Evolutionary conservation across 2,329 filamentous ascomycete species (phyloP), one percentile per base, ranked within the genome.

Genomic region (Monilinia fructigena): DNA sequence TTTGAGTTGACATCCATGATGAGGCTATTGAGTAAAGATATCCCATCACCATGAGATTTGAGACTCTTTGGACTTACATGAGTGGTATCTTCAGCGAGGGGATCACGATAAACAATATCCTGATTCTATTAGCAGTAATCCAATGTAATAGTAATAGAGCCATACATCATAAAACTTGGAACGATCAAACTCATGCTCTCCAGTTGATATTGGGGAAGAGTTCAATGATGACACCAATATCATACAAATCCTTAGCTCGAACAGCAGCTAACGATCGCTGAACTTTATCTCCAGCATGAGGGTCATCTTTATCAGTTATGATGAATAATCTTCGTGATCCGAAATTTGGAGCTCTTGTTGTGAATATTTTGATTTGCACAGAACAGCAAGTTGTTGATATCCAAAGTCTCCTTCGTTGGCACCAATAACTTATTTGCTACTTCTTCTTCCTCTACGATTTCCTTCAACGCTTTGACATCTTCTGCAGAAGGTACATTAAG

Each of bases 351-450:
- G 95, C 93, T 76, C 91, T 96, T 3, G 92, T 97, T 1, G 93
- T 97, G 76, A 99, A 97, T 62, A 98, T 91, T 75, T 75, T 97
- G 93, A 71, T 98, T 98, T 48, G 93, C 94, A 73, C 93, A 96
- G 76, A 97, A 97, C 1, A 99, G 82, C 2, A 99, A 84, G 73
- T 93, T 96, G 12, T 91, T 87, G 89, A 99, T 96, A 45, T 88
- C 87, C 0, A 90, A 88, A 1, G 83, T 80, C 65, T 93, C 87
- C 4, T 85, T 80, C 0, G 91, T 86, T 1, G 93, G 88, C 7
- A 83, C 82, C 47, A 98, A 79, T 4, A 97, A 79, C 11, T 88
- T 83, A 3, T 87, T 82, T 0, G 86, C 84, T 67, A 90, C 87
- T 55, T 92, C 89, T 42, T 89, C 91, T 45, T 93, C 89, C 68